Evolutionary conservation across 2,329 filamentous ascomycete species (phyloP).

Genomic region (Beauveria sp.): DNA sequence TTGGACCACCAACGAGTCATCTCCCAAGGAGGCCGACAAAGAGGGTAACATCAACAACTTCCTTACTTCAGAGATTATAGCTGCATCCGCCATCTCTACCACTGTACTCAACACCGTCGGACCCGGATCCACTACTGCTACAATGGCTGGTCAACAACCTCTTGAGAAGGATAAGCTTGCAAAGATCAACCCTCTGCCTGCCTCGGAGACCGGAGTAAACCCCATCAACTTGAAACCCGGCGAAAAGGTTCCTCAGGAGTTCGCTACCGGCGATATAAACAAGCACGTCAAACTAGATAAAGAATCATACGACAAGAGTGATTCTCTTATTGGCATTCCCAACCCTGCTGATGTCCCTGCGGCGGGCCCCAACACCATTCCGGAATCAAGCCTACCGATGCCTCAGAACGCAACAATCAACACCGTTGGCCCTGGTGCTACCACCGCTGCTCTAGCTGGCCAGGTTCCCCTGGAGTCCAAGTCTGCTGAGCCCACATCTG

Average conservation of each 20-base stretch:
- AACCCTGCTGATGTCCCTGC: conserved; percentile 37
- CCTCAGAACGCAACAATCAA: conserved; percentile 40
- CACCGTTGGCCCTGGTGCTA: conserved; percentile 47
- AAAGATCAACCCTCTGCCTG: conserved; percentile 54
- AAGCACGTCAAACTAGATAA: conserved; percentile 70
- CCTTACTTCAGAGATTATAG: conserved; percentile 65
- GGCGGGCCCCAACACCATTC: conserved; percentile 46
- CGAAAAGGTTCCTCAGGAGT: conserved; percentile 67
- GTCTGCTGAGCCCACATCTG: conserved; percentile 26
- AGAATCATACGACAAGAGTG: conserved; percentile 78
- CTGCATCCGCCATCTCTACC: conserved; percentile 37
- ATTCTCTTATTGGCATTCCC: conserved; percentile 48
- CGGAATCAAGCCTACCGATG: conserved; percentile 75
- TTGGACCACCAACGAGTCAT: conserved; percentile 78
- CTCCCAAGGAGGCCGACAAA: conserved; percentile 74
- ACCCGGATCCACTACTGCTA: conserved; percentile 64
- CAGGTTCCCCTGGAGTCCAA: conserved; percentile 57
- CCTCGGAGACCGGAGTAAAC: conserved; percentile 60
- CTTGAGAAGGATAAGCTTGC: conserved; percentile 49
- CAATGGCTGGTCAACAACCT: conserved; percentile 52
- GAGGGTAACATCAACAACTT: conserved; percentile 91
- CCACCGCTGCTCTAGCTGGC: conserved; percentile 62
- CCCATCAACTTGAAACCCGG: conserved; percentile 73
- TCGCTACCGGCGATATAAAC: conserved; percentile 62
- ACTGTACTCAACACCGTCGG: conserved; percentile 56